Base-by-base conservation (phyloP, 2,329 filamentous ascomycete genomes). In the Gaeumannomyces sp. region DNA sequence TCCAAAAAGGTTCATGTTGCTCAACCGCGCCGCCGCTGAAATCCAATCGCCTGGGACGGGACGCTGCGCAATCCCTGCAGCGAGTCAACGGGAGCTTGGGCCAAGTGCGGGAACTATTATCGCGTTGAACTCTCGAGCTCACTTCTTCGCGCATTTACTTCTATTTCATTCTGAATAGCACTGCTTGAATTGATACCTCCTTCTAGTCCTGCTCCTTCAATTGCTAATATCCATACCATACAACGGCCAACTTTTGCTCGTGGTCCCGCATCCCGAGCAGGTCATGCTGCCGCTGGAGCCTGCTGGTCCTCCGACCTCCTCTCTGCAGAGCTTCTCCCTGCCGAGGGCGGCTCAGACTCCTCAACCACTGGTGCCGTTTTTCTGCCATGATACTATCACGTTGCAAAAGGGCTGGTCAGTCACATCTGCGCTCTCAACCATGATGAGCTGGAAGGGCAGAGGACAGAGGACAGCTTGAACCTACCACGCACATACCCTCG, bases 401-500 rank as follows among this genome's bases (percentile, higher is more conserved):
- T 16, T 25, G 4, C 25, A 11, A 31, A 33, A 27, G 19, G 35
- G n/a, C 31, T 10, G n/a, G 38, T 60, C 19, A 63, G 31, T 29
- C 25, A 35, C 28, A 10, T 45, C 3, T 35, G 4, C 10, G 25
- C 10, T 16, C n/a, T 35, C 7, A 29, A 28, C 27, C 16, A 2
- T 5, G 16, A 31, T 0, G 25, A 31, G 45, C 1, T 8, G 7
- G 4, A 53, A 10, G n/a, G n/a, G n/a, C n/a, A n/a, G n/a, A n/a
- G 45, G 10, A 11, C n/a, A n/a, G 22, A 53, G 45, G 16, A n/a
- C 19, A 7, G 45, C 16, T 3, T 1, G 10, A 28, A 70, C 72
- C 69, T 62, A 72, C 71, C 57, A 84, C 80, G 64, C 82, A 85
- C 3, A 84, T 66, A 0, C 80, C 81, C 7, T 74, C 78, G 5